Evolutionary conservation across 116 monocot species (phyloP).

Genomic region (Trichopus zeylanicus): DNA sequence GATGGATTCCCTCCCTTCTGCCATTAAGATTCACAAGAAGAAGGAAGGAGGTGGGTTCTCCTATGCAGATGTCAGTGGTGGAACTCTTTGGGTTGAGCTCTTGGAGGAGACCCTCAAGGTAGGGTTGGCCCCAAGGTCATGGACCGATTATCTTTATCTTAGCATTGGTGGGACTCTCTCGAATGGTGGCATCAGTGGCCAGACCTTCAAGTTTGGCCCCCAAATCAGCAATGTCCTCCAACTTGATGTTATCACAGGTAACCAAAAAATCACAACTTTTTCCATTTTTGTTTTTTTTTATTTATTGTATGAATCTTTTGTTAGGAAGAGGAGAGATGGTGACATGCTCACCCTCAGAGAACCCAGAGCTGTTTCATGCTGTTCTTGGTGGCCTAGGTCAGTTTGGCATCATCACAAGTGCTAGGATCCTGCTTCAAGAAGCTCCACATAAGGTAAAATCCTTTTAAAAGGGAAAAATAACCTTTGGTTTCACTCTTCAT

Average conservation of each 20-base stretch:
- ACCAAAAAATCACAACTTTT: background rate
- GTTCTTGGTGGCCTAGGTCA: constrained; percentile 53
- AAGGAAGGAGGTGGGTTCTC: constrained; percentile 6
- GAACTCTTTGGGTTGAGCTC: constrained; percentile 35
- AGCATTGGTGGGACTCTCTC: constrained; percentile 51
- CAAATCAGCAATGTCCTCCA: constrained; percentile 52
- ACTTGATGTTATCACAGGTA: constrained; percentile 51
- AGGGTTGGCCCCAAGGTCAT: constrained; percentile 49
- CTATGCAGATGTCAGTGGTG: constrained; percentile 45
- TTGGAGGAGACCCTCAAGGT: constrained; percentile 28
- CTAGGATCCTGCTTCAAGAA: constrained; percentile 33
- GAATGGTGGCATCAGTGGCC: constrained; percentile 48
- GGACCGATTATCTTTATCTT: constrained; percentile 46
- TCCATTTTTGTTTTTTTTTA: background rate
- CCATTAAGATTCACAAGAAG: constrained; percentile 20
- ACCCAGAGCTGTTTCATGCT: constrained; percentile 30
- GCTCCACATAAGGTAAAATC: constrained; percentile 36
- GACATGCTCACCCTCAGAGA: constrained; percentile 29
- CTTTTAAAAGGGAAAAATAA: no score
- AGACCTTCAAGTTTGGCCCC: constrained; percentile 52
- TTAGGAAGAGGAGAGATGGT: constrained; percentile 40
- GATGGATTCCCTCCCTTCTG: constrained; percentile 29
- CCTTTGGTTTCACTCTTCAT: background rate
- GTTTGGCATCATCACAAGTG: constrained; percentile 50
- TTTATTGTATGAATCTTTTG: background rate